Evolutionary conservation across 2,329 filamentous ascomycete genomes (phyloP), one percentile per base, ranked within the genome.

Genomic region (Penicillium palitans): DNA sequence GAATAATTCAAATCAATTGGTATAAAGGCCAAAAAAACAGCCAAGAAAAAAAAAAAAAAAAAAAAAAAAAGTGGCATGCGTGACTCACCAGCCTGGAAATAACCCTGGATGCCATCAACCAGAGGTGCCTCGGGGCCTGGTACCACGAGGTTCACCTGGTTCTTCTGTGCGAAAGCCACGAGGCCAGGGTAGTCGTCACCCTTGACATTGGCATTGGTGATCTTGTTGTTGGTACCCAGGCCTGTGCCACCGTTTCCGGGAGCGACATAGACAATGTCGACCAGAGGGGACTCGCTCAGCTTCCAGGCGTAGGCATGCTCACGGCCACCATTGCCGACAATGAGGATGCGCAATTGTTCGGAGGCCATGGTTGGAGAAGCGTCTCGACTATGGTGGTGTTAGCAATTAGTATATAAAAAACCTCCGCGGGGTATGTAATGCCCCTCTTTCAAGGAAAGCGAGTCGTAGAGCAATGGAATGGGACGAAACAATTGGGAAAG

Each of bases 221-320:
- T 87, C 75, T 93, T 93, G 68, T 64, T 68, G 39, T 70, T 67
- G 52, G 68, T 67, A 51, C 85, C 72, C 40, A 75, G 77, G 59
- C 86, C 87, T 29, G 92, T 96, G 59, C 95, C 95, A 66, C 93
- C 93, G 76, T 98, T 98, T 61, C 93, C 93, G 59, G 84, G 84
- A 56, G 83, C 83, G 58, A 85, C 81, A 63, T 77, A 80, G 58
- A 98, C 93, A 67, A 87, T 83, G 69, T 91, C 86, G 61, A 96
- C 90, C 46, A 83, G 83, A 42, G 87, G 81, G 17, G 92, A 96
- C 75, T 96, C 89, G 71, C 88, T 86, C 62, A 98, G 82, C 79
- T 96, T 97, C 93, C 93, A 98, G 42, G 93, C 92, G 62, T 97
- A 84, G 47, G 93, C 91, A 78, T 98, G 92, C 79, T 99, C 95